Percentiles rank a stretch among this genome's conserved stretches.
Conservation (phyloP, 805 yeast genomes). For the Candida hispaniensis region DNA sequence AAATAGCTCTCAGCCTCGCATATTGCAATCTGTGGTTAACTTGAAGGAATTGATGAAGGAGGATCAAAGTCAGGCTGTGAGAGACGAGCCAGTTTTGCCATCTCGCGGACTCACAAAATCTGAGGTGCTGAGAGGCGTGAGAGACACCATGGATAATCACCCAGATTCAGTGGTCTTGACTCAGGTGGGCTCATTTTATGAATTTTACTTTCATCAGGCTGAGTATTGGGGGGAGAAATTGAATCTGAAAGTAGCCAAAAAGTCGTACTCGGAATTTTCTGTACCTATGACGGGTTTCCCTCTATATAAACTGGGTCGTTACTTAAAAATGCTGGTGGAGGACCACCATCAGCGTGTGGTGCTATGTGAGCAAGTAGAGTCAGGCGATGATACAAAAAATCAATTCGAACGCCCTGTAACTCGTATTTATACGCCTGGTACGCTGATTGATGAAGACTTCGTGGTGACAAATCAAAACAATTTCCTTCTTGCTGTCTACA, state of each 20-base stretch:
- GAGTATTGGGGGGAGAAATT: slow-evolving; percentile 55
- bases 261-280: slow-evolving; percentile 18
- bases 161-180: slow-evolving; percentile 52
- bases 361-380: slow-evolving; percentile 52
- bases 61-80: no score
- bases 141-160: slow-evolving; percentile 25
- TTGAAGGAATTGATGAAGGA: no score
- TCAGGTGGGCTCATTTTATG: slow-evolving; percentile 48
- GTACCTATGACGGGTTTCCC: slow-evolving; percentile 94
- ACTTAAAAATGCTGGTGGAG: slow-evolving; percentile 61
- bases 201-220: slow-evolving; percentile 81
- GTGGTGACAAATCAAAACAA: slow-evolving; percentile 64
- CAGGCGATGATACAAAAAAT: slow-evolving; percentile 24
- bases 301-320: slow-evolving; percentile 53
- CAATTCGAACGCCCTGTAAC: slow-evolving; percentile 57
- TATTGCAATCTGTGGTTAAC: no score
- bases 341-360: slow-evolving; percentile 66
- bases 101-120: no score
- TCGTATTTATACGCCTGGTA: slow-evolving; percentile 84
- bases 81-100: no score
- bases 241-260: slow-evolving; percentile 55
- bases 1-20: no score
- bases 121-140: no score
- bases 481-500: slow-evolving; percentile 49
- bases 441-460: slow-evolving; percentile 77